These are phyloP conservation scores for Trametes polyzona DNA, from an alignment of 1,284 basidiomycete species.

Conservation along the genomic window DNA sequence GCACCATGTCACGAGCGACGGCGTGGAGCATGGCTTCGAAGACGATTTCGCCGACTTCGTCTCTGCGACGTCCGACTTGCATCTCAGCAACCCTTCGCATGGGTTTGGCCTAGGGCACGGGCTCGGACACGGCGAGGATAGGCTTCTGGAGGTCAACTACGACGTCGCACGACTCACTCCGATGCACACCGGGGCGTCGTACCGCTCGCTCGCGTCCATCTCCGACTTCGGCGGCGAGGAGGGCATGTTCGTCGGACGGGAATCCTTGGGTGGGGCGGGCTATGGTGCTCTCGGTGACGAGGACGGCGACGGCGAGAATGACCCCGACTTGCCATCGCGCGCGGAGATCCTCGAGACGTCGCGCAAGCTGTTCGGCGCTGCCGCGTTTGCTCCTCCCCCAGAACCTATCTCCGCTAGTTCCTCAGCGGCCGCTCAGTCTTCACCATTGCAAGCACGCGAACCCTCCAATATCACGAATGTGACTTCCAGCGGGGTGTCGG, in stretches of 20 bases:
- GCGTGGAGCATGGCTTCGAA: constrained; percentile 53
- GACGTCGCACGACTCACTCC: constrained; percentile 30
- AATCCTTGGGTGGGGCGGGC: constrained; percentile 17
- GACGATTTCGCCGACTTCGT: constrained; percentile 80
- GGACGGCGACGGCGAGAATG: constrained; percentile 26
- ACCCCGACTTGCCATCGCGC: constrained; percentile 50
- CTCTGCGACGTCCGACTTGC: constrained; percentile 39
- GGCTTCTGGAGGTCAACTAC: constrained; percentile 24
- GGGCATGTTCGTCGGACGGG: constrained; percentile 7
- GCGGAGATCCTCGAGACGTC: constrained; percentile 58
- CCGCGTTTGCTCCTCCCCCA: constrained; percentile 20
- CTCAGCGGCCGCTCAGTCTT: neutral
- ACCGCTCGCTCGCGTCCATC: constrained; percentile 52
- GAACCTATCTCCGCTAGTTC: neutral
- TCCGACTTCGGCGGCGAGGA: constrained; percentile 46
- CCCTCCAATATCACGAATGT: no score
- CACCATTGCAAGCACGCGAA: no score
- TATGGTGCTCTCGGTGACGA: constrained; percentile 29
- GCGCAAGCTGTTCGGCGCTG: constrained; percentile 56
- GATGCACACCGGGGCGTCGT: constrained; percentile 43
- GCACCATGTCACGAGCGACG: neutral
- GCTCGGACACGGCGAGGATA: constrained; percentile 11
- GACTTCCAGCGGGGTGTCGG: constrained; percentile 1
- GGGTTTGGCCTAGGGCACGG: neutral
- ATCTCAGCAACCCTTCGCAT: constrained; percentile 2